These are phyloP conservation scores for Pisolithus orientalis DNA, from an alignment of 768 basidiomycete species.

Conservation along the genomic window DNA sequence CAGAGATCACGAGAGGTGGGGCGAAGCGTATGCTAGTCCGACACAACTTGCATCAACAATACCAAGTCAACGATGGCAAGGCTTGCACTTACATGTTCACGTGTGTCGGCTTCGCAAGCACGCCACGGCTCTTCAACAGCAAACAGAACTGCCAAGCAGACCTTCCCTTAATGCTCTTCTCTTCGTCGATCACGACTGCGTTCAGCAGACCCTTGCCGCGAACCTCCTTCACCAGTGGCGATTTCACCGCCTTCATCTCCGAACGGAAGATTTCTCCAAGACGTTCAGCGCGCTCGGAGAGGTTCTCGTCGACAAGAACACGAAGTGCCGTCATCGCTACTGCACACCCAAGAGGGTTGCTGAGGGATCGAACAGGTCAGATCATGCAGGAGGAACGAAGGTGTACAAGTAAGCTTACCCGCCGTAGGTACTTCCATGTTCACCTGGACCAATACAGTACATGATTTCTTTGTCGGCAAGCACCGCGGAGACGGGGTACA, in stretches of 20 bases:
- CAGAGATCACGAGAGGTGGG: constrained; percentile 91
- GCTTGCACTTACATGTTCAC: constrained; percentile 71
- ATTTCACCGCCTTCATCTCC: constrained; percentile 49
- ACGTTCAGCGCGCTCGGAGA: constrained; percentile 70
- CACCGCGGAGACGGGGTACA: constrained; percentile 96
- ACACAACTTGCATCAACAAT: neutral
- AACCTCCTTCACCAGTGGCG: constrained; percentile 70
- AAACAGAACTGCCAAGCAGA: constrained; percentile 96
- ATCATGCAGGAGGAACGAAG: neutral
- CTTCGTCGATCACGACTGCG: constrained; percentile 89
- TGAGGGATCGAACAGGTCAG: constrained; percentile 19
- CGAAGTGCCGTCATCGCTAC: constrained; percentile 88
- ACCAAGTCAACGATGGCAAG: neutral
- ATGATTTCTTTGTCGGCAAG: constrained; percentile 88
- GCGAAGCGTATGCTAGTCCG: constrained; percentile 83
- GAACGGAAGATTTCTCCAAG: constrained; percentile 81
- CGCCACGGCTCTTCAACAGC: constrained; percentile 82
- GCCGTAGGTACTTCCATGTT: constrained; percentile 95
- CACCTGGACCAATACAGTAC: constrained; percentile 90
- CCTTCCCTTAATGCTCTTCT: constrained; percentile 64
- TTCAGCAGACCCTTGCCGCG: constrained; percentile 88
- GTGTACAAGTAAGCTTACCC: constrained; percentile 48
- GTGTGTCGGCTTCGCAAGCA: constrained; percentile 95
- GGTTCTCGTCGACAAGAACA: constrained; percentile 84
- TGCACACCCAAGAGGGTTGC: constrained; percentile 95